A percentile compares a stretch with the other conserved stretches of the same genome.
Evolutionary conservation across 176 grass and related monocot species (phyloP).

Genomic region (Pharus latifolius): DNA sequence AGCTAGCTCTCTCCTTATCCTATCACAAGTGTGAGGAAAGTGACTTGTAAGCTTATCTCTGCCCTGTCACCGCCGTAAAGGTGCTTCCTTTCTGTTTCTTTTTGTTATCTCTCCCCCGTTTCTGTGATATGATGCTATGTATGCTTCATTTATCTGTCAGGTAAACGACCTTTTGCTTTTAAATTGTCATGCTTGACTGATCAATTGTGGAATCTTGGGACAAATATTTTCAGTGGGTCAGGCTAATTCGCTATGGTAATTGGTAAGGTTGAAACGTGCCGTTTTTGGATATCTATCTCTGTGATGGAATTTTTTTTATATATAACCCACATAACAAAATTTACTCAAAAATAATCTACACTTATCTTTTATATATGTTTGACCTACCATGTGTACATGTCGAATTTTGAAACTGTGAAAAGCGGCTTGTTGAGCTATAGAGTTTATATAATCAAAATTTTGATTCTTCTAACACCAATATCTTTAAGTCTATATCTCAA

Average conservation of each 20-base stretch:
- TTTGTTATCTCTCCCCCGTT: background rate
- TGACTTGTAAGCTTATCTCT: slow-evolving; percentile 28
- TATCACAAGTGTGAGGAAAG: background rate
- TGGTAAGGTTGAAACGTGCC: background rate
- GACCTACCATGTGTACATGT: no score
- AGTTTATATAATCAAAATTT: no score
- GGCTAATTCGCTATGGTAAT: background rate
- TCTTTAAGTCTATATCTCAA: no score
- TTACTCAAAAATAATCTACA: no score
- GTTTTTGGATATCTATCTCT: background rate
- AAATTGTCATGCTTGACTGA: background rate
- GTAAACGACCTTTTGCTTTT: background rate
- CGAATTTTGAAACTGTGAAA: no score
- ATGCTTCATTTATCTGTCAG: background rate
- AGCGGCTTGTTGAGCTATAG: no score
- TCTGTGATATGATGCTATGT: background rate
- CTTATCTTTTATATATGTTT: no score
- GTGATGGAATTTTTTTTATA: no score
- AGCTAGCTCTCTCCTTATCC: slow-evolving; percentile 10
- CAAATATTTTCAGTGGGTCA: no score
- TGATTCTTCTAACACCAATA: no score
- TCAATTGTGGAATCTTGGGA: background rate
- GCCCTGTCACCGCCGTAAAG: slow-evolving; percentile 26
- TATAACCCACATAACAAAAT: no score
- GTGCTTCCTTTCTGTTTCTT: background rate